These are phyloP conservation scores for Aspergillus pseudonomiae DNA, from an alignment of 2,329 filamentous ascomycete genomes.

Conservation along the genomic window DNA sequence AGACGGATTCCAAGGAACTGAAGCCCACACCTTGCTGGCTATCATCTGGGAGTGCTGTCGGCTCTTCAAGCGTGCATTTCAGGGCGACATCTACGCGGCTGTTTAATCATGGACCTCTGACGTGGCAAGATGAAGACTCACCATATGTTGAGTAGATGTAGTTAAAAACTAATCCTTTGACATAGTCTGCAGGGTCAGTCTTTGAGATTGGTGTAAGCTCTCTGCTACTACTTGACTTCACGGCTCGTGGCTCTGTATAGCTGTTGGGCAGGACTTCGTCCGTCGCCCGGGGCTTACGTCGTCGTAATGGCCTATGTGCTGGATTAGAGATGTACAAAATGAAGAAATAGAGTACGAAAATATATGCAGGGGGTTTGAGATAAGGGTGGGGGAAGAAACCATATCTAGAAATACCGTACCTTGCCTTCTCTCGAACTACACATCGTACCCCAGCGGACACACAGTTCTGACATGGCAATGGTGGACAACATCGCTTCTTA, in stretches of 20 bases:
- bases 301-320: not conserved
- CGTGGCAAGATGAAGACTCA: not conserved
- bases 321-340: not conserved
- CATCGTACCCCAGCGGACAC: slow-evolving; percentile 2
- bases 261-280: not conserved
- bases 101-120: not conserved
- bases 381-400: not conserved
- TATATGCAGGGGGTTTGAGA: not conserved
- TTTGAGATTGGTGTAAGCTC: not conserved
- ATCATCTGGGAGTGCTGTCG: not conserved
- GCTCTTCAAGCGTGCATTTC: not conserved
- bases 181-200: slow-evolving; percentile 2
- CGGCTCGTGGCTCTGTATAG: not conserved
- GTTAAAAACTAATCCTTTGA: not conserved
- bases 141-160: slow-evolving; percentile 6
- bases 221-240: not conserved
- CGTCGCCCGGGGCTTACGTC: not conserved
- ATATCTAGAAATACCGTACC: not conserved
- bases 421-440: slow-evolving; percentile 3
- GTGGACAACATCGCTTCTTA: slow-evolving; percentile 1
- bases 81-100: not conserved
- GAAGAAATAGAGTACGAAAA: not conserved
- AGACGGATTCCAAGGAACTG: not conserved
- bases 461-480: slow-evolving; percentile 1
- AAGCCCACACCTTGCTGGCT: not conserved